Evolutionary conservation across 805 yeast species (phyloP).

Genomic region (Candida xyloterini): DNA sequence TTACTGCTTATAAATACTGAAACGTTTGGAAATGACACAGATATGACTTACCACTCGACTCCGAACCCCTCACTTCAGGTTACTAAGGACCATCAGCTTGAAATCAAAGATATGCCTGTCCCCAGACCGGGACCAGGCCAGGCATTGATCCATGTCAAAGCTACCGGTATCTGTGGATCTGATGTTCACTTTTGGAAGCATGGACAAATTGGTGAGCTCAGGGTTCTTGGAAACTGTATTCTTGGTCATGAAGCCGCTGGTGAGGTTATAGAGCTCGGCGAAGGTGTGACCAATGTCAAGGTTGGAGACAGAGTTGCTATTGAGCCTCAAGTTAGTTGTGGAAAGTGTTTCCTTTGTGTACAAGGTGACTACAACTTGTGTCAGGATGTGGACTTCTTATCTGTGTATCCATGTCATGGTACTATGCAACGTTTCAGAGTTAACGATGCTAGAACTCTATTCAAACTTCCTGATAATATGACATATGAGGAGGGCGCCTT

Average conservation of each 20-base stretch:
- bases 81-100: constrained; percentile 20
- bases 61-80: constrained; percentile 24
- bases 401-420: constrained; percentile 39
- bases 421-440: constrained; percentile 38
- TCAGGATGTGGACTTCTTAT: constrained; percentile 36
- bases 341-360: constrained; percentile 36
- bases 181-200: constrained; percentile 68
- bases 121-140: constrained; percentile 34
- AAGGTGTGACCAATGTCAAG: constrained; percentile 42
- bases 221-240: constrained; percentile 34
- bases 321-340: constrained; percentile 57
- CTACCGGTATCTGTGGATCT: constrained; percentile 74
- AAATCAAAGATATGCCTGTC: constrained; percentile 20
- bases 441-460: constrained; percentile 33
- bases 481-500: constrained; percentile 52
- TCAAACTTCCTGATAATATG: constrained; percentile 41
- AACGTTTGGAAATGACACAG: no score
- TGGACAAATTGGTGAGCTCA: constrained; percentile 57
- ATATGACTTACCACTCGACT: constrained; percentile 4
- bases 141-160: constrained; percentile 55
- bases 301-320: constrained; percentile 48
- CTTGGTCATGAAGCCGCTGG: constrained; percentile 49
- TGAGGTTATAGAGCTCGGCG: constrained; percentile 46
- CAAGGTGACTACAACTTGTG: constrained; percentile 42
- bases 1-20: background rate